Conservation (phyloP, 257 asterid genomes). For the Scutellaria minor region DNA sequence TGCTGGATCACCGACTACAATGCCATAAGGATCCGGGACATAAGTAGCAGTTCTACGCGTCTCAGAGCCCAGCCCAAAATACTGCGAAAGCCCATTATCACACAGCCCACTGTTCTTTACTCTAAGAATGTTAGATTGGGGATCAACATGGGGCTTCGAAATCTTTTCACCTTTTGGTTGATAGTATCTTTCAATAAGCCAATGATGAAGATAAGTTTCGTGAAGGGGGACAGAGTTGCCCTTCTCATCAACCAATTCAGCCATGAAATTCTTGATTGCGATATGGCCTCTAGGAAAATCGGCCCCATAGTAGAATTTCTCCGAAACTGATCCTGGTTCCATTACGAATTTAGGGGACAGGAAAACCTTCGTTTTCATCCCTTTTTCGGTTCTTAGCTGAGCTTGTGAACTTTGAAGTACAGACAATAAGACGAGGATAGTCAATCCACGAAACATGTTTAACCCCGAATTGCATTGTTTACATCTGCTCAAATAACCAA, state of each 20-base stretch:
- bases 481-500: slow-evolving; percentile 28
- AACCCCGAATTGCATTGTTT: neutral
- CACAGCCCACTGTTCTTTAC: slow-evolving; percentile 66
- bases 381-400: slow-evolving; percentile 31
- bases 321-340: slow-evolving; percentile 62
- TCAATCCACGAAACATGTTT: slow-evolving; percentile 44
- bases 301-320: slow-evolving; percentile 52
- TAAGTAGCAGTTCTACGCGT: slow-evolving; percentile 63
- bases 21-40: slow-evolving; percentile 81
- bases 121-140: slow-evolving; percentile 37
- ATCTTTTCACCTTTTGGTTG: slow-evolving; percentile 39
- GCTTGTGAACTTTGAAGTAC: slow-evolving; percentile 37
- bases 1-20: slow-evolving; percentile 64
- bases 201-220: slow-evolving; percentile 83
- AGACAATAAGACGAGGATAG: slow-evolving; percentile 32
- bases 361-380: slow-evolving; percentile 55
- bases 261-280: slow-evolving; percentile 64
- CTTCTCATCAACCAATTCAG: slow-evolving; percentile 68
- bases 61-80: slow-evolving; percentile 92
- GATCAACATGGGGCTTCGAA: slow-evolving; percentile 6
- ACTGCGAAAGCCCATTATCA: slow-evolving; percentile 53
- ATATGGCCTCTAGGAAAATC: slow-evolving; percentile 80
- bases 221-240: slow-evolving; percentile 69
- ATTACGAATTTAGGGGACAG: slow-evolving; percentile 64
- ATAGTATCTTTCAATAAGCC: slow-evolving; percentile 59